phyloP scores from a whole-genome alignment of 345 rosid species.

The Cardamine occulta region DNA sequence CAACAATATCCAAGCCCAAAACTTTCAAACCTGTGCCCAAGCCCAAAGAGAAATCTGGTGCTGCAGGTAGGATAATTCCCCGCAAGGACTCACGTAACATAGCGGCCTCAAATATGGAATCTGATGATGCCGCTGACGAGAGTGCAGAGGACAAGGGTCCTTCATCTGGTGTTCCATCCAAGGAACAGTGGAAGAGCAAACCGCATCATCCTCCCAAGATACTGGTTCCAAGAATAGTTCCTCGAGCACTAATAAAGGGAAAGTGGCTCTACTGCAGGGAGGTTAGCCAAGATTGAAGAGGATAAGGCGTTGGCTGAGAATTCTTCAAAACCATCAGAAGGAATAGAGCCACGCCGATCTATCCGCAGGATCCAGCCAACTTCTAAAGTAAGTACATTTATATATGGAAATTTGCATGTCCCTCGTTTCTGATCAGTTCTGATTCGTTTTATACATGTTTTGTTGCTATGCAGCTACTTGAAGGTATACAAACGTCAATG shows the following conservation, averaged over 20 bases:
- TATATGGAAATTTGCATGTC: conserved; percentile 5
- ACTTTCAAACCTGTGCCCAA: conserved; percentile 59
- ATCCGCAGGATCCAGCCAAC: conserved; percentile 95
- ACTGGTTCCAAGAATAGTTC: conserved; percentile 46
- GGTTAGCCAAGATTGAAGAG: conserved; percentile 59
- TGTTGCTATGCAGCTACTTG: conserved; percentile 65
- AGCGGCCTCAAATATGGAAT: conserved; percentile 46
- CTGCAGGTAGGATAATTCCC: conserved; percentile 52
- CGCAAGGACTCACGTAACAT: conserved; percentile 50
- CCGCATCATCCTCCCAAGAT: conserved; percentile 56
- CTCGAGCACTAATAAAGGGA: conserved; percentile 52
- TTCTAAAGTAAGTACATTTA: conserved; percentile 69
- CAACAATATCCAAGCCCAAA: conserved; percentile 58
- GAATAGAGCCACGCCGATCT: conserved; percentile 85
- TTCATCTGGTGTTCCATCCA: conserved; percentile 49
- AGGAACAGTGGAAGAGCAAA: conserved; percentile 54
- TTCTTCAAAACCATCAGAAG: conserved; percentile 52
- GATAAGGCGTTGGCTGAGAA: conserved; percentile 48
- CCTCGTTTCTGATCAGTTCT: not conserved
- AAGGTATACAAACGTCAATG: conserved; percentile 93
- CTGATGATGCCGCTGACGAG: conserved; percentile 47
- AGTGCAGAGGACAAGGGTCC: conserved; percentile 51
- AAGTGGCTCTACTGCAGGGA: conserved; percentile 53
- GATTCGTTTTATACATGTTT: conserved; percentile 10
- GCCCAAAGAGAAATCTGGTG: conserved; percentile 60